Evolutionary conservation across 2,329 filamentous ascomycete species (phyloP).

Genomic region (Stagonosporopsis chrysanthemi): DNA sequence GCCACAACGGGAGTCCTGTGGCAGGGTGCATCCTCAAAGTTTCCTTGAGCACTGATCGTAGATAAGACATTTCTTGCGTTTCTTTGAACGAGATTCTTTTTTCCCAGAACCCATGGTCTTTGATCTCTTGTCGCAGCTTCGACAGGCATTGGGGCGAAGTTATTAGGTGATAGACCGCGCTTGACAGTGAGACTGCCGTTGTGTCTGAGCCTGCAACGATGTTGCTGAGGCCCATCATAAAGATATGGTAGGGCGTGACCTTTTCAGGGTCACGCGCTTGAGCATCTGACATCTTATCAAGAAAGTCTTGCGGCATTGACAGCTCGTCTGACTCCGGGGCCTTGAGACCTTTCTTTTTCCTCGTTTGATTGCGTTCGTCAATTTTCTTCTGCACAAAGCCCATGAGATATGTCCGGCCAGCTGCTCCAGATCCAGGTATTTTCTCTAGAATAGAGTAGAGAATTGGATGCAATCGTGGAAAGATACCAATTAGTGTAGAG

Average conservation of each 20-base stretch:
- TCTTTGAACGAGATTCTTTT: neutral
- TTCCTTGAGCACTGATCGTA: conserved; percentile 56
- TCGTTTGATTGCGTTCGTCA: conserved; percentile 1
- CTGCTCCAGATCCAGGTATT: conserved; percentile 6
- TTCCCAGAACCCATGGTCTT: neutral
- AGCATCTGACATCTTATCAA: conserved; percentile 47
- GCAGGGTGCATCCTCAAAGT: conserved; percentile 54
- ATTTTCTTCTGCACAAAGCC: conserved; percentile 15
- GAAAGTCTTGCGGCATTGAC: conserved; percentile 39
- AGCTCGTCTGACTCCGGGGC: neutral
- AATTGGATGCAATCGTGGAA: conserved; percentile 20
- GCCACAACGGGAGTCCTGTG: conserved; percentile 51
- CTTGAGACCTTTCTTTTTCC: neutral
- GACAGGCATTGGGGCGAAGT: conserved; percentile 21
- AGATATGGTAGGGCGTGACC: conserved; percentile 48
- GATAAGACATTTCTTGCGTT: conserved; percentile 40
- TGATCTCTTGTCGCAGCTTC: conserved; percentile 13
- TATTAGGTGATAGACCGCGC: conserved; percentile 33
- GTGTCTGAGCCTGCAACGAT: conserved; percentile 56
- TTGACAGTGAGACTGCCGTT: conserved; percentile 50
- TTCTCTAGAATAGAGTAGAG: conserved; percentile 18
- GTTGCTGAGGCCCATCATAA: conserved; percentile 46
- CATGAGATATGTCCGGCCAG: conserved; percentile 21
- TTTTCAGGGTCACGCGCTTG: conserved; percentile 46
- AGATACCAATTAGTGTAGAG: conserved; percentile 28